Base-by-base conservation (phyloP, 176 grass and related monocot genomes). In the Thalia dealbata region DNA sequence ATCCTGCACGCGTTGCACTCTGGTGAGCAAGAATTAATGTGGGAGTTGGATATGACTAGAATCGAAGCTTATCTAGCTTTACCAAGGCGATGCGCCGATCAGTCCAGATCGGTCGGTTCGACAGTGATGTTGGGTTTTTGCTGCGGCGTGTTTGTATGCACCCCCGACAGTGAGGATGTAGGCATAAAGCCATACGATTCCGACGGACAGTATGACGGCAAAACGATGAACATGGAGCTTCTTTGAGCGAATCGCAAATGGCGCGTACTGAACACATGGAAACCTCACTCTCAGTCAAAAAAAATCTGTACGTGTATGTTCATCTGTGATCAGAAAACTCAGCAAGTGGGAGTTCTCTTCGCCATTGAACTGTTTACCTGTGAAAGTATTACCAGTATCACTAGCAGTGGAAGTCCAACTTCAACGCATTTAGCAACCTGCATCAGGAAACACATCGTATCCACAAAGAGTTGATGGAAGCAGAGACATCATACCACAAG, bases 351-450 rank as follows among this genome's bases (percentile, higher is more conserved):
- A 71, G 6, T 8, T 71, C n/a, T 42, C 12, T 22, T 67, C 42
- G 64, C 3, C 18, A 29, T 67, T 50, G 23, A 25, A 25, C 26
- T 50, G 69, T 13, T 5, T 44, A 72, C 70, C 70, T 72, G 70
- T 9, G 70, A 54, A 32, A 72, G 30, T 32, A 72, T 72, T 52
- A 72, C 24, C 0, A 72, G 48, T 7, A 72, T n/a, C 30, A 72
- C 52, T 0, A 72, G 48, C 70, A 52, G 48, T 3, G 70, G 70
- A 52, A 72, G 70, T 54, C 70, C 70, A 52, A 72, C 30, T 52
- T 72, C 70, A n/a, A 72, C 52, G 10, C 70, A 72, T 52, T 54
- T 72, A 0, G 70, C 70, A 10, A 72, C 70, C 70, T 72, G 70
- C 19, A 23, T n/a, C 16, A 6, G 13, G 21, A 19, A 51, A 18